These are phyloP conservation scores for Ampelocalamus luodianensis DNA, from an alignment of 176 grass and related monocot species.

Conservation along the genomic window DNA sequence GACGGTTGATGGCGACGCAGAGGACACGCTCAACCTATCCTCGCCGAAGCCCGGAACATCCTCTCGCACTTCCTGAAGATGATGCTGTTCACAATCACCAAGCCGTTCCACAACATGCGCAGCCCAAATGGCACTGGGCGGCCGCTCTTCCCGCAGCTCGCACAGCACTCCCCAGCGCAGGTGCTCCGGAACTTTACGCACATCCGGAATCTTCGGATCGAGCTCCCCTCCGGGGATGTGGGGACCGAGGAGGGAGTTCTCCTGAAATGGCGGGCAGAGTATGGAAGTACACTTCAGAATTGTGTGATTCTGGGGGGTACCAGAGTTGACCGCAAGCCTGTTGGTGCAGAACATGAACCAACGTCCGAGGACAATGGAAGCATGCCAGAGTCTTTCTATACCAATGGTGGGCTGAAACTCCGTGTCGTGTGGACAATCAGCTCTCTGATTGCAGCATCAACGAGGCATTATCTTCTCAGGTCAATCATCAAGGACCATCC, in stretches of 20 bases:
- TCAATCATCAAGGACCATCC: constrained; percentile 88
- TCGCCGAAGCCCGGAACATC: constrained; percentile 65
- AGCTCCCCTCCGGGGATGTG: constrained; percentile 83
- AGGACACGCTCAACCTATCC: constrained; percentile 66
- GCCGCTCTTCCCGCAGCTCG: constrained; percentile 81
- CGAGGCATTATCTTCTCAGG: constrained; percentile 81
- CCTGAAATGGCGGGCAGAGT: constrained; percentile 90
- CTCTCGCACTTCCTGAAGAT: constrained; percentile 84
- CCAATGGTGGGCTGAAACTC: constrained; percentile 86
- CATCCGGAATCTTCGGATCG: constrained; percentile 66
- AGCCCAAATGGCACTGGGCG: constrained; percentile 49
- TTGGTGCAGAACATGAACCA: constrained; percentile 38
- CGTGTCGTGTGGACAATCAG: constrained; percentile 98
- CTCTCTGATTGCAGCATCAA: constrained; percentile 89
- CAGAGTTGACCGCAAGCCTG: constrained; percentile 55
- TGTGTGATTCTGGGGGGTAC: constrained; percentile 89
- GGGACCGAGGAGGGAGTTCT: constrained; percentile 82
- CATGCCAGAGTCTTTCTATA: constrained; percentile 96
- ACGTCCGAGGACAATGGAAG: constrained; percentile 73
- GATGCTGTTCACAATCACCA: constrained; percentile 69
- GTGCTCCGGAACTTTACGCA: constrained; percentile 77
- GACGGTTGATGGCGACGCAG: constrained; percentile 64
- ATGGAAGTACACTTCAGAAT: constrained; percentile 85
- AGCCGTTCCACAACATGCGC: constrained; percentile 73
- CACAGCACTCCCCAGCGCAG: constrained; percentile 81